phyloP scores from a whole-genome alignment of 176 grass and related monocot species.

The Aechmea fasciata region DNA sequence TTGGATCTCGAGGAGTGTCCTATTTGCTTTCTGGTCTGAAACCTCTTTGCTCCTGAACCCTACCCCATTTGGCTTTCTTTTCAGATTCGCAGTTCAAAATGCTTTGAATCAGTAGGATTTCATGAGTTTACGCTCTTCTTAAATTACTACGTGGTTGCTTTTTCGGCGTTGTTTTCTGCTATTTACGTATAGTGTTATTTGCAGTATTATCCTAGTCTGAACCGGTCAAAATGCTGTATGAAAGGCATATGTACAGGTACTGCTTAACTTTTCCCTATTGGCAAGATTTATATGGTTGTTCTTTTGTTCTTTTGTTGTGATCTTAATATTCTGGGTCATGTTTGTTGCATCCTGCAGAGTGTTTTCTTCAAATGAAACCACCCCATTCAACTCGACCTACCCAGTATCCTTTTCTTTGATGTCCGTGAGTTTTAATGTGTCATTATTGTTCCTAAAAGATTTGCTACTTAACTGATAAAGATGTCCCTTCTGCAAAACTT shows the following conservation, averaged over 20 bases:
- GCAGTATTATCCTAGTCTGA: constrained; percentile 95
- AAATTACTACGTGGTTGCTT: background rate
- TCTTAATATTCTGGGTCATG: constrained; percentile 21
- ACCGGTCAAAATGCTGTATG: constrained; percentile 89
- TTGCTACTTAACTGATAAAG: constrained; percentile 58
- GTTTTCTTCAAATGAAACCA: constrained; percentile 98
- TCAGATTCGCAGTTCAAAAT: constrained; percentile 6
- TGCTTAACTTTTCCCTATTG: no score
- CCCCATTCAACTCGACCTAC: constrained; percentile 80
- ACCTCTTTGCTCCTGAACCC: constrained; percentile 19
- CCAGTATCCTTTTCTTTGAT: constrained; percentile 68
- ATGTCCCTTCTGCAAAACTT: constrained; percentile 97
- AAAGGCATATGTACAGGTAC: constrained; percentile 99
- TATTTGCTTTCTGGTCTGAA: constrained; percentile 89
- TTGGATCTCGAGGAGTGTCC: constrained; percentile 87
- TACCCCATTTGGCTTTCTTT: background rate
- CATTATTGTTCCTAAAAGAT: constrained; percentile 3
- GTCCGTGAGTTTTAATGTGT: constrained; percentile 14
- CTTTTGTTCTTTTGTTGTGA: background rate
- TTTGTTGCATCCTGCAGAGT: constrained; percentile 60
- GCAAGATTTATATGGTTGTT: constrained; percentile 5
- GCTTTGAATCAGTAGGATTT: constrained; percentile 4
- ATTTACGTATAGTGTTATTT: constrained; percentile 17
- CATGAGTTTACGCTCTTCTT: background rate
- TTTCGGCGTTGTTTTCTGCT: constrained; percentile 12